Conservation (phyloP, 2,329 filamentous ascomycete species). For the Lasiodiplodia gonubiensis region DNA sequence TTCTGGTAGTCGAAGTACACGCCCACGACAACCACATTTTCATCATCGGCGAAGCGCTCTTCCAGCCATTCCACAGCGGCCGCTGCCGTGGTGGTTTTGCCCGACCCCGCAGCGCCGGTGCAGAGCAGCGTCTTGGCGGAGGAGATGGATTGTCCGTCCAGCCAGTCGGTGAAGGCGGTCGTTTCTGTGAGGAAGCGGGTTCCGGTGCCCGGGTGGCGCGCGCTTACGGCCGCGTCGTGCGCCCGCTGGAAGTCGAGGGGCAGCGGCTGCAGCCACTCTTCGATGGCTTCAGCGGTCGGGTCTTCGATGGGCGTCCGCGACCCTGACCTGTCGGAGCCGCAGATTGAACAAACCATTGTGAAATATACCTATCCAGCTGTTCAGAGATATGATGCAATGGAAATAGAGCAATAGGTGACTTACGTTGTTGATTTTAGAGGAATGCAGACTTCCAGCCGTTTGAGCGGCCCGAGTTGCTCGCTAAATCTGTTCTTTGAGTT, state of each 20-base stretch:
- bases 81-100: background rate
- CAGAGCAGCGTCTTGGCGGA: background rate
- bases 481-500: background rate
- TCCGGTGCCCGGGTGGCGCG: background rate
- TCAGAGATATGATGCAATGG: background rate
- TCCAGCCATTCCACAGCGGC: background rate
- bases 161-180: background rate
- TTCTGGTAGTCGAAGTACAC: background rate
- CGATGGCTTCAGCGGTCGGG: background rate
- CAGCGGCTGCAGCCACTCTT: background rate
- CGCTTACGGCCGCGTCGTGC: background rate
- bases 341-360: background rate
- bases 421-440: background rate
- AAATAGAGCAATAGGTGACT: background rate
- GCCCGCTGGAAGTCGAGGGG: background rate
- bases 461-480: no score
- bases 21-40: background rate
- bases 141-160: background rate
- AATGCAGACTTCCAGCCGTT: background rate
- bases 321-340: background rate
- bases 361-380: background rate
- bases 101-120: background rate
- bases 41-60: background rate
- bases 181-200: background rate
- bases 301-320: background rate